Evolutionary conservation across 176 grass and related monocot genomes (phyloP), one percentile per base, ranked within the genome.

Genomic region (Rhynchospora breviuscula): DNA sequence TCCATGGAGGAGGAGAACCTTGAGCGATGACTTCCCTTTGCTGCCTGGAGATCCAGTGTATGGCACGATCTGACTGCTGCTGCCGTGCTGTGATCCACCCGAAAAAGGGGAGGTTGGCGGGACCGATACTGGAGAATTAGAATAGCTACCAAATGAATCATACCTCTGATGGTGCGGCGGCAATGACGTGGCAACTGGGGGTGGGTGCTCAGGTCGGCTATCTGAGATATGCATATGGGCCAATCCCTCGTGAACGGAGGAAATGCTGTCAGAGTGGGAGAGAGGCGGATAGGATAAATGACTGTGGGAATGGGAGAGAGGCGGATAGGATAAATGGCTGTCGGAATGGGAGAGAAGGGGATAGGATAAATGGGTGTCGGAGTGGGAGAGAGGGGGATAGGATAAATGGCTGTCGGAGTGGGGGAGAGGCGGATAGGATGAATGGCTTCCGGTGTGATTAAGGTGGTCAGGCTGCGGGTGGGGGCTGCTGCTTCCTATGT

Each of bases 1-100:
- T 84, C 94, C 94, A 78, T 91, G 94, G 6, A 97, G 89, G 68
- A 97, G 86, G 35, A 85, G 84, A 63, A 87, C 59, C 64, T 87
- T 89, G 18, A 81, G 86, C 46, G 85, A 86, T 18, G 83, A 29
- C 40, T 66, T 23, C 0, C 56, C 48, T 46, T 53, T 53, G 21
- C 79, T 14, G 4, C 35, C 35, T 67, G 49, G 85, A 21, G 66
- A 25, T 23, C 29, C 79, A 53, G 44, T 21, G 29, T 49, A 46
- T 17, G 72, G 47, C 29, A 53, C 47, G 44, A 53, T 22, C 25
- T n/a, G 25, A 10, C 3, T 33, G 29, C 10, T 31, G 14, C 17
- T 17, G 19, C 59, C 63, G 21, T 25, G 5, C 21, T 67, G 63
- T 67, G 21, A 25, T n/a, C 21, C 21, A 25, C 15, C 21, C 4